phyloP scores from a whole-genome alignment of 1,139 yeast species.

The Geotrichum citri-aurantii region DNA sequence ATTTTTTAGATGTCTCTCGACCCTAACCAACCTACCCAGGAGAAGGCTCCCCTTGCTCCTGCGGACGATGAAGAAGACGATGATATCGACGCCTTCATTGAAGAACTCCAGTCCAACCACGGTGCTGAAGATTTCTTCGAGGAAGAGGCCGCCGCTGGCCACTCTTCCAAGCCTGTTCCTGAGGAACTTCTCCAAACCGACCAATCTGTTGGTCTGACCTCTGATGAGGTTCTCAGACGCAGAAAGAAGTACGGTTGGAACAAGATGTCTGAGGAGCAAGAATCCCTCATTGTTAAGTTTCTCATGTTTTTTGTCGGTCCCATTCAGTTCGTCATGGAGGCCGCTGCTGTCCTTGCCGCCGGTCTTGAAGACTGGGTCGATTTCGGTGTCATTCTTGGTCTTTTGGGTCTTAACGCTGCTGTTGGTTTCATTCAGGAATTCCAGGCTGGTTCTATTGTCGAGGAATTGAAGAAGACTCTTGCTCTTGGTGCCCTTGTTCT shows the following conservation, averaged over 20 bases:
- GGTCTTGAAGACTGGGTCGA: constrained; percentile 99
- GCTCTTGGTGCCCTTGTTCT: constrained; percentile 53
- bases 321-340: constrained; percentile 97
- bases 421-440: constrained; percentile 97
- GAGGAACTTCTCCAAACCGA: constrained; percentile 87
- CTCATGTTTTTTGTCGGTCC: constrained; percentile 95
- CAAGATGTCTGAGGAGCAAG: constrained; percentile 92
- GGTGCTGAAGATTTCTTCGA: constrained; percentile 56
- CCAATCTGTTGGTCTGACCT: constrained; percentile 71
- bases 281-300: constrained; percentile 77
- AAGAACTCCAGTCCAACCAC: constrained; percentile 80
- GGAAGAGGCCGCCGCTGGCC: constrained; percentile 39
- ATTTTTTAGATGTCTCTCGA: constrained; percentile 19
- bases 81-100: constrained; percentile 83
- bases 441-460: constrained; percentile 49
- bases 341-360: constrained; percentile 95
- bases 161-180: constrained; percentile 64
- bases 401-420: constrained; percentile 77
- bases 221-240: constrained; percentile 79
- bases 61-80: constrained; percentile 67
- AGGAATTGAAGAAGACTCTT: constrained; percentile 41
- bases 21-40: constrained; percentile 36
- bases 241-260: constrained; percentile 91
- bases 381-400: constrained; percentile 94
- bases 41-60: constrained; percentile 35